These are phyloP conservation scores for Termitomyces sp. DNA, from an alignment of 768 basidiomycete species.

Conservation along the genomic window DNA sequence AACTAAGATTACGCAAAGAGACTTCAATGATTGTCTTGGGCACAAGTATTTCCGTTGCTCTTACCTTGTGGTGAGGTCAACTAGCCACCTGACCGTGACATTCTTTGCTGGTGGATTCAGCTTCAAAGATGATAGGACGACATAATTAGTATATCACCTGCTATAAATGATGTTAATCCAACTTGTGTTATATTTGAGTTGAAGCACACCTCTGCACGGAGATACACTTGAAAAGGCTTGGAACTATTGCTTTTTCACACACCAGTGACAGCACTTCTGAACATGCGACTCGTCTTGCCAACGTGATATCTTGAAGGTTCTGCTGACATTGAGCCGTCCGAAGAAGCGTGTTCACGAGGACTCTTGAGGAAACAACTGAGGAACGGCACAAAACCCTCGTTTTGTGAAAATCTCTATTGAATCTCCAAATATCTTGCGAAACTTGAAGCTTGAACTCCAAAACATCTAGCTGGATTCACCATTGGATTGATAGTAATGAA, in stretches of 20 bases:
- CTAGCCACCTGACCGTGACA: slow-evolving; percentile 21
- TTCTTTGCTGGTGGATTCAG: slow-evolving; percentile 12
- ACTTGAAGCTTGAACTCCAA: neutral
- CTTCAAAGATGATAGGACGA: neutral
- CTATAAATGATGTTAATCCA: neutral
- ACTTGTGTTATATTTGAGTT: neutral
- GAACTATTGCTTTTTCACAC: slow-evolving; percentile 19
- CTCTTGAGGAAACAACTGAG: neutral
- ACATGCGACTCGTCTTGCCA: slow-evolving; percentile 24
- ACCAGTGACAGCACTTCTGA: slow-evolving; percentile 23
- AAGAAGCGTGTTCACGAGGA: slow-evolving; percentile 2
- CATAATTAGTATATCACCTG: slow-evolving; percentile 21
- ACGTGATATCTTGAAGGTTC: slow-evolving; percentile 8
- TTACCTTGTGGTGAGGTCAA: slow-evolving; percentile 13
- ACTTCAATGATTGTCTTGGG: neutral
- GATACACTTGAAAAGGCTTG: slow-evolving; percentile 20
- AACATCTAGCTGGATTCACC: no score
- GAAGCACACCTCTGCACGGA: slow-evolving; percentile 19
- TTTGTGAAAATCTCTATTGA: no score
- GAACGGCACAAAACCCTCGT: neutral
- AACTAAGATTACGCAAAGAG: no score
- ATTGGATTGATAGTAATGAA: neutral
- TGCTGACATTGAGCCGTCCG: neutral
- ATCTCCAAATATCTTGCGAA: no score
- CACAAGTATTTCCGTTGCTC: neutral